Conservation (phyloP, 805 yeast species). For the Candida anglica region DNA sequence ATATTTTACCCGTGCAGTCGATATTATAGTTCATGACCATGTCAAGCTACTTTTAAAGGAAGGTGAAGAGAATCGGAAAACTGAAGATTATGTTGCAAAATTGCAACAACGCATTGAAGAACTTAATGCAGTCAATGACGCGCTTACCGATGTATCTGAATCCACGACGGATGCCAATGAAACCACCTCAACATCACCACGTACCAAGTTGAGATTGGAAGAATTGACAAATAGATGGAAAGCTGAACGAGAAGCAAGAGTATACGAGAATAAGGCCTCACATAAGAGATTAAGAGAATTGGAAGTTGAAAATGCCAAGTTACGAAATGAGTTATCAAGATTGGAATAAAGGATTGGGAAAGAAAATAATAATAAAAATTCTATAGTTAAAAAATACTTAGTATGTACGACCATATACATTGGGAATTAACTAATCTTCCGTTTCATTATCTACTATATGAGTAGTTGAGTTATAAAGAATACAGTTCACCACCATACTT, state of each 20-base stretch:
- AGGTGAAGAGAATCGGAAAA: conserved; percentile 17
- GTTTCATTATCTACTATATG: conserved; percentile 1
- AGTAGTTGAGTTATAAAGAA: too few relatives aligned
- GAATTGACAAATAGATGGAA: conserved; percentile 66
- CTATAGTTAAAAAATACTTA: too few relatives aligned
- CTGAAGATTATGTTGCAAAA: conserved; percentile 18
- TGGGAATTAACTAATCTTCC: too few relatives aligned
- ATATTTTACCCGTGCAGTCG: conserved; percentile 59
- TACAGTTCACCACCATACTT: too few relatives aligned
- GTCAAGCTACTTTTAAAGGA: conserved; percentile 36
- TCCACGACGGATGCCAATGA: neutral
- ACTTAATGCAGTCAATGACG: conserved; percentile 18
- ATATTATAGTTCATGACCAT: conserved; percentile 56
- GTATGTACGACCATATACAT: too few relatives aligned
- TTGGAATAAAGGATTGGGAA: neutral
- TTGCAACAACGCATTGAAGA: conserved; percentile 24
- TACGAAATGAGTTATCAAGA: conserved; percentile 19
- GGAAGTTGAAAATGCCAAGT: conserved; percentile 49
- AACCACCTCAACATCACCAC: conserved; percentile 17
- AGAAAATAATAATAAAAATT: too few relatives aligned
- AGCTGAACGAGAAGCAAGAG: conserved; percentile 66
- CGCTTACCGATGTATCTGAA: conserved; percentile 8
- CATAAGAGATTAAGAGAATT: conserved; percentile 46
- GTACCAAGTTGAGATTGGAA: conserved; percentile 49
- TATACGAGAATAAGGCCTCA: conserved; percentile 56